These are phyloP conservation scores for Salix dunnii DNA, from an alignment of 345 rosid species.

Conservation along the genomic window DNA sequence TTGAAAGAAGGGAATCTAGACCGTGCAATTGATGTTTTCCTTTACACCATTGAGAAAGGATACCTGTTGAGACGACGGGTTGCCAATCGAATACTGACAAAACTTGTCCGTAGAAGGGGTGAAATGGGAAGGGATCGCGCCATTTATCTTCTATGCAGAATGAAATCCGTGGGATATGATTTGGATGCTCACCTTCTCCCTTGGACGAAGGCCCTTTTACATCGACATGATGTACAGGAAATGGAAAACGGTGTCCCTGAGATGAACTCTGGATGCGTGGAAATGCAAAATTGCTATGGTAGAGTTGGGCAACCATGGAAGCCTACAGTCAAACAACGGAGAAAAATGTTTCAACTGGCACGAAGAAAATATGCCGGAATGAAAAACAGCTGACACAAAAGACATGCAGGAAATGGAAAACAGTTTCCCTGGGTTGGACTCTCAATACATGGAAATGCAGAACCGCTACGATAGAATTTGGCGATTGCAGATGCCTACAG, in stretches of 20 bases:
- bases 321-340: conserved; percentile 3
- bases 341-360: conserved; percentile 1
- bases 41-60: conserved; percentile 63
- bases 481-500: too few relatives aligned
- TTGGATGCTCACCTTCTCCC: conserved; percentile 41
- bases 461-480: too few relatives aligned
- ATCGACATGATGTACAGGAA: neutral
- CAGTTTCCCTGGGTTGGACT: too few relatives aligned
- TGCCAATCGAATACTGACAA: conserved; percentile 51
- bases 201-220: conserved; percentile 34
- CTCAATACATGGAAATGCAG: too few relatives aligned
- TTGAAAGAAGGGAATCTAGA: conserved; percentile 51
- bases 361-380: neutral
- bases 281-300: neutral
- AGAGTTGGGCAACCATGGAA: conserved; percentile 5
- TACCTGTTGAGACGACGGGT: conserved; percentile 47
- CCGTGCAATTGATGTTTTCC: conserved; percentile 57
- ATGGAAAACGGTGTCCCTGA: conserved; percentile 23
- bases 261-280: conserved; percentile 16
- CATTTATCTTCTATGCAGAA: conserved; percentile 44
- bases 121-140: conserved; percentile 27
- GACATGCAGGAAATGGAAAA: too few relatives aligned
- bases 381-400: too few relatives aligned
- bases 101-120: conserved; percentile 42
- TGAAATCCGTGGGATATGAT: conserved; percentile 62